A percentile compares a stretch with the other conserved stretches of the same genome.
Evolutionary conservation across 495 filamentous ascomycete genomes (phyloP).

Genomic region (Hyphodiscus hymeniophilus): DNA sequence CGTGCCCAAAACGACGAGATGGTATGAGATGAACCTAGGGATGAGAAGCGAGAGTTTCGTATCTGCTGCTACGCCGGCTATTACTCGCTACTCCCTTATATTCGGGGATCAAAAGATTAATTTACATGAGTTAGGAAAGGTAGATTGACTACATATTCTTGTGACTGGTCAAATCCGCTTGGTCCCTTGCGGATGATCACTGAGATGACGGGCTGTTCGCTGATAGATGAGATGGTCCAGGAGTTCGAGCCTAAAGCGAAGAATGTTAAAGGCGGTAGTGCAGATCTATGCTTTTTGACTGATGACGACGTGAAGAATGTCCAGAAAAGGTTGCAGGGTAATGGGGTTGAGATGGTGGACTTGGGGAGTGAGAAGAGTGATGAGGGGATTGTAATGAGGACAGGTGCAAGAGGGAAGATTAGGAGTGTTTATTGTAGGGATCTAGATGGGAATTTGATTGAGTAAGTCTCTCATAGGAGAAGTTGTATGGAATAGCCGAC

Average conservation of each 20-base stretch:
- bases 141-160: too few relatives aligned
- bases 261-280: conserved; percentile 37
- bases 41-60: conserved; percentile 42
- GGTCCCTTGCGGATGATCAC: too few relatives aligned
- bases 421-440: conserved; percentile 47
- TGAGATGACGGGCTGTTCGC: too few relatives aligned
- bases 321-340: conserved; percentile 3
- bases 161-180: too few relatives aligned
- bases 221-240: too few relatives aligned
- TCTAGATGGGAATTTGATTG: conserved; percentile 49
- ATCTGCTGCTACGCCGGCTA: conserved; percentile 24
- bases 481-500: not conserved
- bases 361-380: conserved; percentile 13
- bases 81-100: conserved; percentile 38
- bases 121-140: conserved; percentile 38
- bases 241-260: conserved; percentile 48
- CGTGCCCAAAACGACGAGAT: conserved; percentile 36
- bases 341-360: conserved; percentile 17
- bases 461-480: conserved; percentile 28
- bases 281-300: conserved; percentile 47
- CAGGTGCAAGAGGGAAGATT: conserved; percentile 40
- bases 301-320: conserved; percentile 28
- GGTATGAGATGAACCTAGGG: conserved; percentile 38
- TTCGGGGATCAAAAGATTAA: conserved; percentile 50
- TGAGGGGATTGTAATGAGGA: conserved; percentile 38